Base-by-base conservation (phyloP, 345 rosid species). In the Toxicodendron radicans region DNA sequence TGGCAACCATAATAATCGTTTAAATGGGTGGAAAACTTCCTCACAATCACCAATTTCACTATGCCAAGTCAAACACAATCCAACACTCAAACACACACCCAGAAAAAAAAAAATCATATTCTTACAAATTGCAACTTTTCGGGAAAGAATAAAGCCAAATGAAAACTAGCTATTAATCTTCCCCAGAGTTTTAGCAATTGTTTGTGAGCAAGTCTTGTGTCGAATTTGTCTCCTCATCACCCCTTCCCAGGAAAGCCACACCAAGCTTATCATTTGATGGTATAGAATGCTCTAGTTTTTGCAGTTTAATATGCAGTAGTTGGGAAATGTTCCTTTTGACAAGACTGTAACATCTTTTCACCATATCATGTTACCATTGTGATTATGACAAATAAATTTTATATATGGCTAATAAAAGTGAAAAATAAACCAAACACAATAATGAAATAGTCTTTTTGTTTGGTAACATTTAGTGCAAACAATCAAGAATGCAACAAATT, bases 321-420 rank as follows among this genome's bases (percentile, higher is more conserved):
- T 30, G 24, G 20, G 52, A 60, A 45, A 18, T 59, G 64, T 70
- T 77, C 45, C 61, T 65, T 58, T 73, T 43, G 8, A 84, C 49
- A 24, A 72, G 67, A 45, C 70, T 49, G 71, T 77, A 56, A 58
- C 84, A 79, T 76, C 66, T 78, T 45, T 48, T 77, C 64, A 78
- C 83, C 83, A 62, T 75, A 8, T 77, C 85, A 85, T 81, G 83
- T 68, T 65, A 10, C n/a, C 67, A 43, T 46, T 30, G 38, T 54
- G 35, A 70, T 23, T n/a, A 21, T 3, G 20, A 38, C 6, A 35
- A 7, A 24, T 5, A 70, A 45, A 0, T 7, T 24, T 70, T 70
- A 14, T 20, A 24, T 57, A 7, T 38, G 21, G 20, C 10, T 23
- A n/a, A n/a, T n/a, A 65, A 65, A 41, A 45, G 54, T 48, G 51